phyloP scores from a whole-genome alignment of 176 grass and related monocot genomes.

The Zoysia pacifica region DNA sequence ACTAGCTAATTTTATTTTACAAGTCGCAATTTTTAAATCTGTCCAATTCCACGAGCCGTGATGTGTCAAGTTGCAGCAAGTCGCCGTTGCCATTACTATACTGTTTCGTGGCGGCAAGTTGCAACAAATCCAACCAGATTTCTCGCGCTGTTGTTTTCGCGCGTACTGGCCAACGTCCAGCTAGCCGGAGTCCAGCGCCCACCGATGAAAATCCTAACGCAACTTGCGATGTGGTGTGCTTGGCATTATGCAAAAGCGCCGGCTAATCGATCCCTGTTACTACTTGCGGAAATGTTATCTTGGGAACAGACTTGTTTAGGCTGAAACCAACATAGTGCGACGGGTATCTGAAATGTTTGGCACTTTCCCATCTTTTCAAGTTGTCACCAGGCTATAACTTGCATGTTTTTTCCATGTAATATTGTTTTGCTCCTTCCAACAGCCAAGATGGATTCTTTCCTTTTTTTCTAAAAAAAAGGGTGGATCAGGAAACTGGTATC shows the following conservation, averaged over 20 bases:
- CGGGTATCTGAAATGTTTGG: not conserved
- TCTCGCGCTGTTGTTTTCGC: slow-evolving; percentile 23
- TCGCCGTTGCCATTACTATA: slow-evolving; percentile 37
- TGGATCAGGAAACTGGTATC: too few species aligned
- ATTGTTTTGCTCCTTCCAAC: too few species aligned
- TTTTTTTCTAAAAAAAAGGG: too few species aligned
- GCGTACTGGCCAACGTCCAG: not conserved
- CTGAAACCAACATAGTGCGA: not conserved
- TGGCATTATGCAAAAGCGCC: not conserved
- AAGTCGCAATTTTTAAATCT: not conserved
- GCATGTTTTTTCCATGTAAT: too few species aligned
- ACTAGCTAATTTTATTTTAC: not conserved
- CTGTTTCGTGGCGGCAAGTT: slow-evolving; percentile 25
- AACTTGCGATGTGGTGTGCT: slow-evolving; percentile 22
- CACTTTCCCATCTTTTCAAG: not conserved
- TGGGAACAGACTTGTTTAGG: not conserved
- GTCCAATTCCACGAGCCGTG: slow-evolving; percentile 26
- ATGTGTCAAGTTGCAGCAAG: slow-evolving; percentile 25
- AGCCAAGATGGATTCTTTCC: too few species aligned
- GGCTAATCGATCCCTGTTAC: slow-evolving; percentile 20
- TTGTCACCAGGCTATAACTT: too few species aligned
- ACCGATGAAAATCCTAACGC: slow-evolving; percentile 16
- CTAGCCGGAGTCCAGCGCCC: not conserved
- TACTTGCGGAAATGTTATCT: slow-evolving; percentile 15
- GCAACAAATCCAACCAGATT: slow-evolving; percentile 40